Evolutionary conservation across 345 rosid species (phyloP), one percentile per base, ranked within the genome.

Genomic region (Chamaenerion angustifolium): DNA sequence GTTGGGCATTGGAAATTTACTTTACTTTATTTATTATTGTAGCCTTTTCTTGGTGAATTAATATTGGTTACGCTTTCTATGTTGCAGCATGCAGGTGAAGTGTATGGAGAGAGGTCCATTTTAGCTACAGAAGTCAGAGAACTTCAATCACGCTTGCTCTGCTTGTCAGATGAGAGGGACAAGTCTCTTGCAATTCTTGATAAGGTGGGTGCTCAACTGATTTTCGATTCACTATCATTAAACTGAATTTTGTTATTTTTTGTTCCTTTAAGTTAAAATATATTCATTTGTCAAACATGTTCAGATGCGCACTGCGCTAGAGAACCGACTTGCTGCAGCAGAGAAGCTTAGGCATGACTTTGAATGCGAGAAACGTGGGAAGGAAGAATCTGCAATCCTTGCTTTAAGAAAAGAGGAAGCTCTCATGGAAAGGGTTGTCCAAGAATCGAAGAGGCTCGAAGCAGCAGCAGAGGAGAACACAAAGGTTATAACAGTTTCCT

Each of bases 41-140:
- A 31, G 8, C 37, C 10, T 3, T 31, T 31, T 5, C 37, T 31
- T 1, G 6, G 8, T 31, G 37, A 1, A 5, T 1, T 31, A 31
- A 31, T 8, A 8, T 31, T 31, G 10, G 37, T 43, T 23, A 52
- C 25, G 44, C 9, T 31, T 11, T 35, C 18, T 27, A 8, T 23
- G 70, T 56, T 54, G 59, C 71, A 93, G 99, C 80, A 70, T 65
- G 77, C 87, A 16, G 99, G 95, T 44, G 99, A 93, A 76, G 73
- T 88, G n/a, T 71, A 81, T 62, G 97, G 97, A n/a, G 99, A 88
- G 75, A 88, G 69, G 63, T 75, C 94, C 48, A 79, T 88, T 56
- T 65, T 93, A 55, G 69, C 78, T 12, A 81, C 99, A 52, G 99
- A 93, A 73, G 73, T 67, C 35, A 77, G 66, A 63, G 99, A 88